Conservation (phyloP, 2,329 filamentous ascomycete genomes). For the Stromatinia cepivora region DNA sequence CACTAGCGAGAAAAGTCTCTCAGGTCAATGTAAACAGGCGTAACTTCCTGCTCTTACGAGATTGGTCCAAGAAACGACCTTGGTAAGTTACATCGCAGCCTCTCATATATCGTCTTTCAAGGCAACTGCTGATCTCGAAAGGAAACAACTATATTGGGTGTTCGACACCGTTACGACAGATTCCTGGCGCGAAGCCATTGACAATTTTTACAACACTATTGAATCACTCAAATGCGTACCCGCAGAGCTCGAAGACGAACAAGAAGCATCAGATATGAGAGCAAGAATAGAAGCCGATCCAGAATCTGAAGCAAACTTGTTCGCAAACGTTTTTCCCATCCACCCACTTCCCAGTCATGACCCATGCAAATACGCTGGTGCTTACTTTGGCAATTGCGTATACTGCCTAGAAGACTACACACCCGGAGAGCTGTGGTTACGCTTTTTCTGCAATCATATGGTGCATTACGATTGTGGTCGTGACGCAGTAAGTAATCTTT, state of each 20-base stretch:
- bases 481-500: not conserved
- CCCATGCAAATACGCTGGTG: not conserved
- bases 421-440: slow-evolving; percentile 4
- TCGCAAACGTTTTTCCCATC: slow-evolving; percentile 13
- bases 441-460: slow-evolving; percentile 30
- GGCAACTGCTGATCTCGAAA: slow-evolving; percentile 6
- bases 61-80: slow-evolving; percentile 30
- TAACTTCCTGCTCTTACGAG: slow-evolving; percentile 27
- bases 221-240: not conserved
- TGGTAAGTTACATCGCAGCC: slow-evolving; percentile 24
- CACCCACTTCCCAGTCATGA: slow-evolving; percentile 16
- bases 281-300: not conserved
- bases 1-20: slow-evolving; percentile 20
- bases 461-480: slow-evolving; percentile 27
- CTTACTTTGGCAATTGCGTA: slow-evolving; percentile 16
- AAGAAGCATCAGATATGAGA: not conserved
- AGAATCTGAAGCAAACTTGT: slow-evolving; percentile 8
- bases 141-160: slow-evolving; percentile 29
- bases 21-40: slow-evolving; percentile 27
- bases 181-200: slow-evolving; percentile 13
- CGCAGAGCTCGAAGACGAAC: not conserved
- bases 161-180: slow-evolving; percentile 25
- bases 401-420: slow-evolving; percentile 24
- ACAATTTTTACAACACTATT: slow-evolving; percentile 22
- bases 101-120: not conserved